Base-by-base conservation (phyloP, 1,139 yeast species). In the Nakaseomyces delphensis region DNA sequence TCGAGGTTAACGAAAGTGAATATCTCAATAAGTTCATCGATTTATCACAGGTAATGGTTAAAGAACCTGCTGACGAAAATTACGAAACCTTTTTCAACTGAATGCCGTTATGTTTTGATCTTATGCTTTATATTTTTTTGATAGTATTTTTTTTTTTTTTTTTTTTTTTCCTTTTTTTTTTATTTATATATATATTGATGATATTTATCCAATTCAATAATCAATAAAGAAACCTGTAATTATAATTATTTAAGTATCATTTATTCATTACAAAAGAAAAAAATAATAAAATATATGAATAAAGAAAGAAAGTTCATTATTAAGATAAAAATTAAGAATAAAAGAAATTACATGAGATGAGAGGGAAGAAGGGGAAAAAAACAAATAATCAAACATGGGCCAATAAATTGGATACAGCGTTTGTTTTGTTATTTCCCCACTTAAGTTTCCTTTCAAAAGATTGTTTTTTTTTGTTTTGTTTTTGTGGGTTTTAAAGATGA, bases 71-170 rank as follows among this genome's bases (percentile, higher is more conserved):
- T 11, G 3, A 32, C 15, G 36, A 32, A 18, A n/a, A 13, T 19
- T 18, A 32, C 15, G 36, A 18, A 10, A 18, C 36, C 4, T 10
- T 32, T 11, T 32, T 18, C 14, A 38, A 39, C 16, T 35, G 3
- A 43, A 33, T 45, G 15, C 13, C 29, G 29, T 8, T 8, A 8
- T 21, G 24, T 27, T 27, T 6, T 27, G n/a, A 14, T 27, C 5
- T 27, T 10, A 25, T n/a, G n/a, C n/a, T n/a, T n/a, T n/a, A 13
- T 28, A 13, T 5, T 28, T 28, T 28, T 28, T 14, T 28, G 13
- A 16, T 28, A 2, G n/a, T 28, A 14, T 28, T 28, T 14, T 5
- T 13, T 28, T 14, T 28, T 6, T 28, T 13, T 28, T 28, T 14
- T 13, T 28, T 28, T 28, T 14, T 28, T 2, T 28, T 28, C 10